Evolutionary conservation across 805 yeast genomes (phyloP).

Genomic region (Grigorovia yakushimaensis): DNA sequence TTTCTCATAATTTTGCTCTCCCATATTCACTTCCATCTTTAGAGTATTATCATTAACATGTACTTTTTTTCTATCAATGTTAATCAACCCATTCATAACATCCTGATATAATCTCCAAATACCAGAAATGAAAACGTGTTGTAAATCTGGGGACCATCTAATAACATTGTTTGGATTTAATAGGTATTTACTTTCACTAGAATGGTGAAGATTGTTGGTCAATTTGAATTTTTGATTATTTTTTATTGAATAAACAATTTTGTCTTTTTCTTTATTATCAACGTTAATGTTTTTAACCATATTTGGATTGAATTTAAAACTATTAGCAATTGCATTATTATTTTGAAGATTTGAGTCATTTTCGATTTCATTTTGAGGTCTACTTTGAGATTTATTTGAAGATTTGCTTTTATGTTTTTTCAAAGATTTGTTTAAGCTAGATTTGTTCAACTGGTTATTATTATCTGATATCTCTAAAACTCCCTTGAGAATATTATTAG

Average conservation of each 20-base stretch:
- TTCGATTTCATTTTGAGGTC: background rate
- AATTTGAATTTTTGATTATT: slow-evolving; percentile 23
- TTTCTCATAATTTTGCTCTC: background rate
- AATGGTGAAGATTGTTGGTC: slow-evolving; percentile 3
- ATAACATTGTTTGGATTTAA: slow-evolving; percentile 48
- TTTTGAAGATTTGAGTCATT: too few relatives aligned
- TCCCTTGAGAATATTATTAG: background rate
- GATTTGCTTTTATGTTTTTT: background rate
- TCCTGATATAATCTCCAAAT: slow-evolving; percentile 54
- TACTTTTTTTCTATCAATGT: slow-evolving; percentile 1
- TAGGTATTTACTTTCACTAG: slow-evolving; percentile 1
- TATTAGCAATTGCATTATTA: background rate
- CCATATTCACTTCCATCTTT: background rate
- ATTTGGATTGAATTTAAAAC: background rate
- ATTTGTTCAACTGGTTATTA: too few relatives aligned
- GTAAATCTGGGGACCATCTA: slow-evolving; percentile 79
- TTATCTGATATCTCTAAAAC: background rate
- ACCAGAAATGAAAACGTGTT: slow-evolving; percentile 79
- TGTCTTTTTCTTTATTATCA: background rate
- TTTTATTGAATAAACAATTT: slow-evolving; percentile 9
- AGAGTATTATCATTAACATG: background rate
- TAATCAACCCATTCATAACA: slow-evolving; percentile 20
- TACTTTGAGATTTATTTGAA: background rate
- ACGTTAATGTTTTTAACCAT: background rate
- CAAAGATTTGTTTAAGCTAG: background rate